phyloP scores from a whole-genome alignment of 352 stramenopile species.

The Nothophytophthora sp. region DNA sequence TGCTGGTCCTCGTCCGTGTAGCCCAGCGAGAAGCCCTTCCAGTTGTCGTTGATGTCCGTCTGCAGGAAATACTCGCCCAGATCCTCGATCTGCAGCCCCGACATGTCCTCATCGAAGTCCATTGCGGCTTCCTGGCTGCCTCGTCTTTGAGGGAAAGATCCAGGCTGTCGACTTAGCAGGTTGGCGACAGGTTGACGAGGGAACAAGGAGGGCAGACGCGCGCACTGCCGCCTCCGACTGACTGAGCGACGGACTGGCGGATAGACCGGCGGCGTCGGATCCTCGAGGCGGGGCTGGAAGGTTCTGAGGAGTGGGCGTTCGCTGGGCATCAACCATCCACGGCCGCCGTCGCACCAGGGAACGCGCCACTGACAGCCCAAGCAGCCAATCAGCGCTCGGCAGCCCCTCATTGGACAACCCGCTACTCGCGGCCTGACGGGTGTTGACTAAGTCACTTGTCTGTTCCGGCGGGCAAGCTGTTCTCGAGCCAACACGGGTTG shows the following conservation, averaged over 20 bases:
- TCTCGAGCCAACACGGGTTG: no score
- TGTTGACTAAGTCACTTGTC: not conserved
- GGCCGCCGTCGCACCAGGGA: constrained; percentile 8
- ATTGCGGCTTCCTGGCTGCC: constrained; percentile 19
- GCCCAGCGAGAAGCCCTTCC: constrained; percentile 71
- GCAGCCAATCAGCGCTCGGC: constrained; percentile 15
- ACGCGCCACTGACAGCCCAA: not conserved
- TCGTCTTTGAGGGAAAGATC: no score
- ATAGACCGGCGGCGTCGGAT: no score
- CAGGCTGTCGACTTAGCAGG: no score
- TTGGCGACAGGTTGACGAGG: no score
- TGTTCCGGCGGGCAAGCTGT: not conserved
- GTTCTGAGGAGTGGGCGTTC: no score
- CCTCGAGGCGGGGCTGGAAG: no score
- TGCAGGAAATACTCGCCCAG: constrained; percentile 73
- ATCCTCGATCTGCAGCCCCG: constrained; percentile 72
- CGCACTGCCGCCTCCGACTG: no score
- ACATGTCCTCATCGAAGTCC: constrained; percentile 77
- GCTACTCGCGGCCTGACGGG: no score
- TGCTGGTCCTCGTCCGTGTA: constrained; percentile 56
- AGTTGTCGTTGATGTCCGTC: constrained; percentile 58
- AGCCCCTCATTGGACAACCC: not conserved
- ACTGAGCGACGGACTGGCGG: no score
- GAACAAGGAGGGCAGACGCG: no score
- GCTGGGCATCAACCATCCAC: constrained; percentile 18